Evolutionary conservation across 345 rosid genomes (phyloP), one percentile per base, ranked within the genome.

Genomic region (Aquilaria yunnanensis): DNA sequence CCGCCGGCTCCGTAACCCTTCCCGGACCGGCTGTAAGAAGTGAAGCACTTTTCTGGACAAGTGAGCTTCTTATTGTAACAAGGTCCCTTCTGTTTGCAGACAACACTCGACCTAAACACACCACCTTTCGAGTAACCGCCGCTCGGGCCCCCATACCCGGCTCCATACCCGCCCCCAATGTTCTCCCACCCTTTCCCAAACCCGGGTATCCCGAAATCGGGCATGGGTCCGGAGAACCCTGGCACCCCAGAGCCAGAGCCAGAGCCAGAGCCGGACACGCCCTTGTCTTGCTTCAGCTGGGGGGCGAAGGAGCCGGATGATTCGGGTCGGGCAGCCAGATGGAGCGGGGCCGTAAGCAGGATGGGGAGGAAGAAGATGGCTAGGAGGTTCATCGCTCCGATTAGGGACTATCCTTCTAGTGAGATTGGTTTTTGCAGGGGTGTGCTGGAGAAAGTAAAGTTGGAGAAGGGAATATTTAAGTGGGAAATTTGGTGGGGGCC

Each of bases 1-100:
- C 99, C 99, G 0, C 99, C 99, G 13, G 67, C 78, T 12, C 99
- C 99, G 46, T 82, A 94, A 5, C 96, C 96, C 76, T 88, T 88
- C 72, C 99, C 99, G 2, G 99, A 86, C 14, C 83, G 78, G 79
- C 92, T 88, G 60, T 74, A 86, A n/a, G 89, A 88, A 55, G 74
- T 76, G 81, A 90, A 94, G 64, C 99, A 94, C 91, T 86, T 94
- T 6, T 92, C 89, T 6, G 99, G 99, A 71, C 98, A 92, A 33
- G 81, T 83, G 56, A 90, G 81, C 82, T 83, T 94, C 88, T 85
- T 94, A 43, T 77, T 79, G 70, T 78, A 74, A 74, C 99, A 94
- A 4, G 86, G 91, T 2, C 99, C 99, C 62, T 67, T 88, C 41
- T 80, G 85, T 70, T 67, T 85, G 56, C 98, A 92, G 70, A 86